These are phyloP conservation scores for Colletotrichum aenigma DNA, from an alignment of 2,329 filamentous ascomycete species.

Conservation along the genomic window DNA sequence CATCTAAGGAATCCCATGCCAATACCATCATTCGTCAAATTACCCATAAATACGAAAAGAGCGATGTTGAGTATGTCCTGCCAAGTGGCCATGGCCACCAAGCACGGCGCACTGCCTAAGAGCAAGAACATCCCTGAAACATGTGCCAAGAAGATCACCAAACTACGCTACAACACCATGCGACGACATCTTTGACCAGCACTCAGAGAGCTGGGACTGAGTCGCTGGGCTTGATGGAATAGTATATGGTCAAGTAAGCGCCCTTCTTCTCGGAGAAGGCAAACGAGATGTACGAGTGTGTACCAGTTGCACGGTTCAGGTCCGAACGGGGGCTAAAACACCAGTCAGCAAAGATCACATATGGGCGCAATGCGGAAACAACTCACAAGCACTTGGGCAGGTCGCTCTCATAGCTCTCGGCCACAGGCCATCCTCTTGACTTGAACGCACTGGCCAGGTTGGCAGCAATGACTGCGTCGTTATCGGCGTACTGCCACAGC, in stretches of 20 bases:
- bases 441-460: conserved; percentile 18
- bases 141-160: background rate
- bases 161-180: background rate
- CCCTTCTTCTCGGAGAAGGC: conserved; percentile 22
- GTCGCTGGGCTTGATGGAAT: conserved; percentile 19
- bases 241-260: conserved; percentile 24
- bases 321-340: conserved; percentile 11
- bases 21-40: background rate
- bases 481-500: conserved; percentile 26
- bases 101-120: background rate
- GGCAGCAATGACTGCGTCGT: conserved; percentile 9
- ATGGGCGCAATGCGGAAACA: background rate
- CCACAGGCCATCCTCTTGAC: conserved; percentile 16
- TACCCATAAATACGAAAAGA: background rate
- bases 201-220: conserved; percentile 7
- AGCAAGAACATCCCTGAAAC: background rate
- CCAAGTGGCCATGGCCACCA: background rate
- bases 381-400: conserved; percentile 19
- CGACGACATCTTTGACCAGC: background rate
- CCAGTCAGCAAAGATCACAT: background rate
- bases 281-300: conserved; percentile 24
- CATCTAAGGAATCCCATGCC: background rate
- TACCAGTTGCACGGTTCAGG: background rate
- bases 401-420: conserved; percentile 11
- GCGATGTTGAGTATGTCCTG: background rate